Percentiles rank a stretch among this genome's conserved stretches.
Evolutionary conservation across 2,329 filamentous ascomycete genomes (phyloP).

Genomic region (Helminthosporium solani): DNA sequence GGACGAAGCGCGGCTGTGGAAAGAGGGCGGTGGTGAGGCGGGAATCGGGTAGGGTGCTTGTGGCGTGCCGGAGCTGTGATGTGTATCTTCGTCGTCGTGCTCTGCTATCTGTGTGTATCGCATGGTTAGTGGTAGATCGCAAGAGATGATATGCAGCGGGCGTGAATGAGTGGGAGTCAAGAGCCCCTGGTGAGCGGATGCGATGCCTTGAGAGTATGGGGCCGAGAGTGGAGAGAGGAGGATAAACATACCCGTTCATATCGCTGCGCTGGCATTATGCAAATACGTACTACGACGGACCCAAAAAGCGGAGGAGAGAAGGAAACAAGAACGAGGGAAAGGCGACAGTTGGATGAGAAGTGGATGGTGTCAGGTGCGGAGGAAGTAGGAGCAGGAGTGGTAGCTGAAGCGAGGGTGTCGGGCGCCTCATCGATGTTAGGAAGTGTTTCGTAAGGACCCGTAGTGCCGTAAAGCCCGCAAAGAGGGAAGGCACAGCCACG

Average conservation of each 20-base stretch:
- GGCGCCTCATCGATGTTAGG: background rate
- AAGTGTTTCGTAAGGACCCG: slow-evolving; percentile 17
- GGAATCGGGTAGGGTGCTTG: slow-evolving; percentile 44
- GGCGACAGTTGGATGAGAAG: slow-evolving; percentile 8
- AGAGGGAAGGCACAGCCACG: slow-evolving; percentile 1
- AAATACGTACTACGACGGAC: slow-evolving; percentile 6
- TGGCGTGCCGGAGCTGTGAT: slow-evolving; percentile 26
- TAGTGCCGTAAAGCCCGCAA: slow-evolving; percentile 3
- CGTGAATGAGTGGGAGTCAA: background rate
- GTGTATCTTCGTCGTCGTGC: slow-evolving; percentile 45
- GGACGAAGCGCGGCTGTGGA: slow-evolving; percentile 80
- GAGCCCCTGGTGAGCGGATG: slow-evolving; percentile 10
- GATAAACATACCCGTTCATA: slow-evolving; percentile 50
- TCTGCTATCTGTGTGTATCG: slow-evolving; percentile 41
- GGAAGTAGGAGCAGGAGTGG: too few relatives aligned
- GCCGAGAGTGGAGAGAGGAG: slow-evolving; percentile 3
- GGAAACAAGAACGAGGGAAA: slow-evolving; percentile 2
- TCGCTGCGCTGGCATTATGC: slow-evolving; percentile 49
- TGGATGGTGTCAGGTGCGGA: slow-evolving; percentile 2
- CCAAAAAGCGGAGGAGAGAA: slow-evolving; percentile 10
- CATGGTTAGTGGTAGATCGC: slow-evolving; percentile 15
- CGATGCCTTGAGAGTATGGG: slow-evolving; percentile 10
- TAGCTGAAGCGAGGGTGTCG: background rate
- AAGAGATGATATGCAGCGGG: background rate
- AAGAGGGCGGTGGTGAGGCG: slow-evolving; percentile 68